Base-by-base conservation (phyloP, 139 green algal species). In the Chlorella sorokiniana region DNA sequence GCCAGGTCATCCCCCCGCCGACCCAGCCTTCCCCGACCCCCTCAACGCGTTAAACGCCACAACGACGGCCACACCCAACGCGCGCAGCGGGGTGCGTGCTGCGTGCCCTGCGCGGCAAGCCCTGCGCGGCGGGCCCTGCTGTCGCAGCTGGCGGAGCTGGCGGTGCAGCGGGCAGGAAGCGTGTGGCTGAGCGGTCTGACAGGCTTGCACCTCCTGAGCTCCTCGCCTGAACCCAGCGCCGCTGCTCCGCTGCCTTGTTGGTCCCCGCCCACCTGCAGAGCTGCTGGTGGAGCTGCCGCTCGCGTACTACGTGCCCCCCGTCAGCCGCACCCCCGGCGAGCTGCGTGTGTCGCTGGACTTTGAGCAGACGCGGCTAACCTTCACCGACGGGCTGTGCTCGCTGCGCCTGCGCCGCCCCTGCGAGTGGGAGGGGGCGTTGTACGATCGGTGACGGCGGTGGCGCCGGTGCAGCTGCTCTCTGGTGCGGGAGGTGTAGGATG, bases 211-310 rank as follows among this genome's bases (percentile, higher is more conserved):
- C n/a, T n/a, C n/a, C n/a, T n/a, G n/a, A n/a, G n/a, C n/a, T n/a
- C n/a, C n/a, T n/a, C n/a, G n/a, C n/a, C n/a, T n/a, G n/a, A n/a
- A n/a, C n/a, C n/a, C n/a, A n/a, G n/a, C n/a, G n/a, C n/a, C n/a
- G n/a, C n/a, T n/a, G n/a, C n/a, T n/a, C n/a, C n/a, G n/a, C 22
- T 4, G 33, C 20, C 61, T 27, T 48, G 29, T 27, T 5, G 2
- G 25, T 4, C 20, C 5, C 4, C 38, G 7, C 31, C 5, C 16
- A 37, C 38, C 27, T 40, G 71, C 71, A 78, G 71, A 78, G 45
- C 6, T 78, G 48, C 51, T 78, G 48, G 51, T 78, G 3, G 48
- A 45, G 31, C 71, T 78, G 71, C 71, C 71, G 4, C 71, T 67
- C 7, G 71, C 71, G 33, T 67, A 29, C 48, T 78, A 51, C 48